Conservation (phyloP, 805 yeast species). For the Phaffomyces opuntiae region DNA sequence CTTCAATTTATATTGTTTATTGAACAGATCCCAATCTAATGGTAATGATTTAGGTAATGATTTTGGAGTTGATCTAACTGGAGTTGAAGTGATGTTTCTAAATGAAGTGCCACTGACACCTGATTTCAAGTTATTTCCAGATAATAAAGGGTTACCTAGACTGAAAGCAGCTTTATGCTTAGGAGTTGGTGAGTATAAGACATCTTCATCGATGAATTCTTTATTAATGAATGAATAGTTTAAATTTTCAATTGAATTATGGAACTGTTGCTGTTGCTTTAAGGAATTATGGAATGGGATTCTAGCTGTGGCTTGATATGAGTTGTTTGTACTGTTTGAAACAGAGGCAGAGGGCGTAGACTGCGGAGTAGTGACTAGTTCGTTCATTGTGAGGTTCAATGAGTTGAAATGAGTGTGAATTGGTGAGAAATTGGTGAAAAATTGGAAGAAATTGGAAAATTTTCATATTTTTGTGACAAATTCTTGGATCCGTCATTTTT, state of each 20-base stretch:
- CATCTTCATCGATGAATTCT: constrained; percentile 18
- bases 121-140: not conserved
- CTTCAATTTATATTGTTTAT: constrained; percentile 20
- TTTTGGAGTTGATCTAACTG: constrained; percentile 15
- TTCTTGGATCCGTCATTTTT: not conserved
- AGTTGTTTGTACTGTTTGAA: constrained; percentile 1
- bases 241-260: constrained; percentile 3
- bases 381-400: constrained; percentile 1
- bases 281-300: constrained; percentile 5
- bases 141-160: constrained; percentile 1
- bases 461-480: not conserved
- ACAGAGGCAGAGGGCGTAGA: constrained; percentile 6
- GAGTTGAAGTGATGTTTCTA: constrained; percentile 23
- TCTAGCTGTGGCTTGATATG: constrained; percentile 1
- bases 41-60: constrained; percentile 24
- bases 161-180: not conserved
- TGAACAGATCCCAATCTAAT: constrained; percentile 24
- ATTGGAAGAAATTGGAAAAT: not conserved
- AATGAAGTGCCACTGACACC: constrained; percentile 4
- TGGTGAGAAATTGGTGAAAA: not conserved
- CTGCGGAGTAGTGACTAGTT: constrained; percentile 7
- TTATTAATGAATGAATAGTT: constrained; percentile 20
- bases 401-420: not conserved
- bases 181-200: constrained; percentile 1
- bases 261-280: too few relatives aligned